Base-by-base conservation (phyloP, 129 eudicot species). In the Artemisia annua region DNA sequence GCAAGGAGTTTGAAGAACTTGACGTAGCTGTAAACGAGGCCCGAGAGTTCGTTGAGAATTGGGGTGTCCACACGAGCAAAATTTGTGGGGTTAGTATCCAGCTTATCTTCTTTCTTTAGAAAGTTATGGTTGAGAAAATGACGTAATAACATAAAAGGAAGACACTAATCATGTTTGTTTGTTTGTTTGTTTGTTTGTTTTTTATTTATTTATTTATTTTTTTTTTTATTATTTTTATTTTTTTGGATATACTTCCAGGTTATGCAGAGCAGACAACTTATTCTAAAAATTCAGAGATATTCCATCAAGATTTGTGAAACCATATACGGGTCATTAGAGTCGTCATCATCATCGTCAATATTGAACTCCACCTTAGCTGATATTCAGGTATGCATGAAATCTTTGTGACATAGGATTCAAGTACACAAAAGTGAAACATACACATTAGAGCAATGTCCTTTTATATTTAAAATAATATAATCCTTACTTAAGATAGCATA, bases 51-150 rank as follows among this genome's bases (percentile, higher is more conserved):
- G 81, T 95, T 53, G 99, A 95, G 79, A 87, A 84, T 32, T 95
- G 99, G 99, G 81, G 86, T 50, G 79, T 82, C 26, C 87, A 82
- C 61, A 85, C 70, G 84, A 95, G 99, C 99, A 88, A 85, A 86
- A 75, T 90, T 81, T 83, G 72, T 19, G 83, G 85, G 78, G 99
- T 95, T 39, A 39, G 46, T 35, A 7, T 7, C 10, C 46, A 6
- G 81, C 69, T 96, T 86, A 68, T 75, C 65, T 43, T 17, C 50
- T 71, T 78, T 72, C 71, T 55, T 66, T 57, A 26, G 50, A 26
- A 70, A 11, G 3, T 50, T 65, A 54, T 6, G 35, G 72, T 54
- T n/a, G 44, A 48, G 28, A 6, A 54, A 22, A 44, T 55, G 19
- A 16, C 15, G 5, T 14, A 16, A 54, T 16, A 22, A 20, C 16